These are phyloP conservation scores for Moesziomyces parantarcticus DNA, from an alignment of 1,284 basidiomycete genomes.

Conservation along the genomic window DNA sequence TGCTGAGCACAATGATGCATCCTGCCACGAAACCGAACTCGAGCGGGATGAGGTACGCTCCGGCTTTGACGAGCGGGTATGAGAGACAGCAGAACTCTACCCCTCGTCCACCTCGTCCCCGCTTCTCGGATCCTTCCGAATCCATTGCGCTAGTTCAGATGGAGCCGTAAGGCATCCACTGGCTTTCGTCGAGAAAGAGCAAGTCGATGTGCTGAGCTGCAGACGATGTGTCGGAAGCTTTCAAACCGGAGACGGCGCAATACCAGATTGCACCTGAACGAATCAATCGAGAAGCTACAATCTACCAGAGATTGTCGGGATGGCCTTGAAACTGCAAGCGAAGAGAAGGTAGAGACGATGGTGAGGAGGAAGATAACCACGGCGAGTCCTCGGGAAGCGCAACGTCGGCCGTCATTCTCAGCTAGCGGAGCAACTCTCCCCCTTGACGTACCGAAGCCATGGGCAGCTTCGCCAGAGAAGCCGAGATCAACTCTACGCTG, in stretches of 20 bases:
- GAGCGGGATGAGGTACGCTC: slow-evolving; percentile 46
- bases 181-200: not conserved
- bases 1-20: slow-evolving; percentile 39
- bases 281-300: slow-evolving; percentile 1
- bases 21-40: slow-evolving; percentile 46
- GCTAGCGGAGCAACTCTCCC: not conserved
- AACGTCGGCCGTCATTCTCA: no score
- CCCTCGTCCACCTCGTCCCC: slow-evolving; percentile 14
- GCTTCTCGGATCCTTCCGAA: not conserved
- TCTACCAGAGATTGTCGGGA: slow-evolving; percentile 32
- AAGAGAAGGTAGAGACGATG: slow-evolving; percentile 2
- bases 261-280: slow-evolving; percentile 26
- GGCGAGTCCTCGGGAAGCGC: no score
- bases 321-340: slow-evolving; percentile 1
- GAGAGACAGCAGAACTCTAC: slow-evolving; percentile 48
- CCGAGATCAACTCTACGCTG: slow-evolving; percentile 14
- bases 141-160: slow-evolving; percentile 9
- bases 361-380: slow-evolving; percentile 2
- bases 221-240: no score
- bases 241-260: slow-evolving; percentile 6
- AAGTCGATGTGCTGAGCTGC: no score
- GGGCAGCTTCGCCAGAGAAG: not conserved
- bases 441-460: not conserved
- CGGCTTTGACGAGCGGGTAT: slow-evolving; percentile 48
- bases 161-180: slow-evolving; percentile 19